Evolutionary conservation across 805 yeast species (phyloP).

Genomic region (Wickerhamomyces chambardii): DNA sequence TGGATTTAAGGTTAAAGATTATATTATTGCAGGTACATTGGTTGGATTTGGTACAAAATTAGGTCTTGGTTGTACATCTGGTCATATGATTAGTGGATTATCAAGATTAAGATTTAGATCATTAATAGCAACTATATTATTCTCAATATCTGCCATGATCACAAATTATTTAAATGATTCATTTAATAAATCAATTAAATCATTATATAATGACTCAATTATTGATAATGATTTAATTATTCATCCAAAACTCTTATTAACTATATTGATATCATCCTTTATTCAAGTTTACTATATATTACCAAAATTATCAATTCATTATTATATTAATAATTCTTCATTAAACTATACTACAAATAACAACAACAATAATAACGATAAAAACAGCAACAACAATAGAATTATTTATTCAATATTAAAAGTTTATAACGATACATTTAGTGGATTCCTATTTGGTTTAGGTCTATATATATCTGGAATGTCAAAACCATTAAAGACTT

Average conservation of each 20-base stretch:
- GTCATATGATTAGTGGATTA: slow-evolving; percentile 44
- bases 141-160: slow-evolving; percentile 25
- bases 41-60: slow-evolving; percentile 39
- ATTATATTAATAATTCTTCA: neutral
- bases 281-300: slow-evolving; percentile 16
- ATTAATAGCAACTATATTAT: slow-evolving; percentile 32
- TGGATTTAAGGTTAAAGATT: neutral
- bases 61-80: slow-evolving; percentile 47
- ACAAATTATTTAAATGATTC: slow-evolving; percentile 1
- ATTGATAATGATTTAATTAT: slow-evolving; percentile 1
- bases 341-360: neutral
- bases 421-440: slow-evolving; percentile 10
- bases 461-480: slow-evolving; percentile 39
- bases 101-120: slow-evolving; percentile 36
- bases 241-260: slow-evolving; percentile 1
- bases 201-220: neutral
- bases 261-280: slow-evolving; percentile 4
- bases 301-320: slow-evolving; percentile 13
- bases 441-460: slow-evolving; percentile 32
- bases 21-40: slow-evolving; percentile 25
- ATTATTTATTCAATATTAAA: neutral
- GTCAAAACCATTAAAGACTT: slow-evolving; percentile 32
- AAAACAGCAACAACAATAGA: too few species aligned
- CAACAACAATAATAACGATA: neutral
- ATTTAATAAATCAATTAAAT: neutral